phyloP scores from a whole-genome alignment of 176 grass and related monocot genomes.

The Raddia guianensis region DNA sequence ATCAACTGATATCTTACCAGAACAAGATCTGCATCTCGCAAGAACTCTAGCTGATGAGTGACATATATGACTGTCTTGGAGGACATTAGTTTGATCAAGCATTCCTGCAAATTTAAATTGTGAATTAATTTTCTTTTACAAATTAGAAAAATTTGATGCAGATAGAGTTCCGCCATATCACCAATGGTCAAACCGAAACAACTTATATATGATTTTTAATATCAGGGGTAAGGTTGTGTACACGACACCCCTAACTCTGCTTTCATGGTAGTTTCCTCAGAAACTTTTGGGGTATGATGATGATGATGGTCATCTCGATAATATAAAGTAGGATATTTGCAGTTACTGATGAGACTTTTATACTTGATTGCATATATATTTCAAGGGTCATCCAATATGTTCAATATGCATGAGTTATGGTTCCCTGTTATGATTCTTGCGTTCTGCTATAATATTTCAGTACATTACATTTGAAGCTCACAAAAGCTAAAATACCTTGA shows the following conservation, averaged over 20 bases:
- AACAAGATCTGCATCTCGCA: slow-evolving; percentile 72
- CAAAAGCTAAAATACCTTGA: slow-evolving; percentile 59
- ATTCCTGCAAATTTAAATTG: slow-evolving; percentile 65
- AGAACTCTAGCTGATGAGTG: slow-evolving; percentile 90
- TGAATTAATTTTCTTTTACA: slow-evolving; percentile 1
- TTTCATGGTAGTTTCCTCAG: too few relatives aligned
- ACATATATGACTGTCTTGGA: slow-evolving; percentile 82
- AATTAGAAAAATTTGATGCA: background rate
- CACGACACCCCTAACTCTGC: too few relatives aligned
- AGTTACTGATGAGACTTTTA: background rate
- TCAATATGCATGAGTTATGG: background rate
- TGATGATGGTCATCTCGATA: background rate
- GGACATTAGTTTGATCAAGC: slow-evolving; percentile 64
- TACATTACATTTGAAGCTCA: slow-evolving; percentile 9
- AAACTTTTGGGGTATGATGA: too few relatives aligned
- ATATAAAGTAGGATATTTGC: slow-evolving; percentile 11
- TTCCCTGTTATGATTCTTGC: slow-evolving; percentile 8
- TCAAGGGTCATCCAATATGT: background rate
- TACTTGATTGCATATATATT: slow-evolving; percentile 3
- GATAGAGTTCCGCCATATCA: too few relatives aligned
- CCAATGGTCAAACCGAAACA: too few relatives aligned
- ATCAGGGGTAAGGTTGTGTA: too few relatives aligned
- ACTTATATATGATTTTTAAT: too few relatives aligned
- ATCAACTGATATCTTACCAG: slow-evolving; percentile 56
- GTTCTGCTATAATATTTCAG: background rate